Evolutionary conservation across 179 eudicot species (phyloP).

Genomic region (Drosera spatulata): DNA sequence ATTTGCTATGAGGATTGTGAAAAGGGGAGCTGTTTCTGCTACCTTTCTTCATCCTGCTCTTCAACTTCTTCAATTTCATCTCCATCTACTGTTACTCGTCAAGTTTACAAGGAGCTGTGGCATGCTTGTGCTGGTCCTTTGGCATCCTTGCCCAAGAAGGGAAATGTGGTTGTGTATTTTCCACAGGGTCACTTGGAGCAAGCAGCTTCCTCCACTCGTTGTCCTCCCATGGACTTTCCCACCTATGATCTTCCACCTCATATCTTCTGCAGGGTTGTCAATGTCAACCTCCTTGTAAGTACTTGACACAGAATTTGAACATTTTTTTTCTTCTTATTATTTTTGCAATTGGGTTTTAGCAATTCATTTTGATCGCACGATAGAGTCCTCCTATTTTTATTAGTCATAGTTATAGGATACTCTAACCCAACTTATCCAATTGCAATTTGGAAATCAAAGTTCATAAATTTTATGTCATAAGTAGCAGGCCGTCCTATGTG

Average conservation of each 20-base stretch:
- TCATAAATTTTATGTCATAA: too few species aligned
- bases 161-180: constrained; percentile 77
- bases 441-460: too few species aligned
- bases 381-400: too few species aligned
- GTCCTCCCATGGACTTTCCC: constrained; percentile 32
- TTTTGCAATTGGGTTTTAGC: too few species aligned
- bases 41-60: constrained; percentile 33
- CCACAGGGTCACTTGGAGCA: constrained; percentile 95
- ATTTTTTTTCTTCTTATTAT: not conserved
- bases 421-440: too few species aligned
- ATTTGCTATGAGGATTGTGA: constrained; percentile 30
- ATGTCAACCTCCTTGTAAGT: constrained; percentile 62
- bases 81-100: constrained; percentile 15
- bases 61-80: constrained; percentile 27
- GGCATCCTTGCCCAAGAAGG: constrained; percentile 52
- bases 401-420: too few species aligned
- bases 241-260: constrained; percentile 58
- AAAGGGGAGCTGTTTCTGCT: constrained; percentile 15
- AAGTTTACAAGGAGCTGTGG: constrained; percentile 71
- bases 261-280: constrained; percentile 69
- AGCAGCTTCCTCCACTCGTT: constrained; percentile 30
- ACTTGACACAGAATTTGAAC: not conserved
- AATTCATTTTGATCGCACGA: too few species aligned
- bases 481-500: too few species aligned
- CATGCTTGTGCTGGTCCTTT: constrained; percentile 97